Conservation (phyloP, 1,139 yeast species). For the Suhomyces taliae region DNA sequence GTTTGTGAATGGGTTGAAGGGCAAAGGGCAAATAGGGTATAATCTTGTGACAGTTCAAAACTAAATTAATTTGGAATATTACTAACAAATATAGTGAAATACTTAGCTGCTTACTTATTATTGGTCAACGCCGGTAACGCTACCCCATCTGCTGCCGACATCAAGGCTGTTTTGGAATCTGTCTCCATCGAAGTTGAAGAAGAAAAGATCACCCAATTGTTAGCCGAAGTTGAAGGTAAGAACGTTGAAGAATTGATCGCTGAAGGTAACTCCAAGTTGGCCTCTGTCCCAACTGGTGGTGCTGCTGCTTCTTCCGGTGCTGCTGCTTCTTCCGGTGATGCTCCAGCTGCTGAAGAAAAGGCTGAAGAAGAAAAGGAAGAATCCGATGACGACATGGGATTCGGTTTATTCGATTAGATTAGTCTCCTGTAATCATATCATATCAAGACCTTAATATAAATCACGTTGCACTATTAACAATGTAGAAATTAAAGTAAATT, state of each 20-base stretch:
- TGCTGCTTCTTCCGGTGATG: slow-evolving; percentile 70
- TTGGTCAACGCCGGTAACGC: slow-evolving; percentile 67
- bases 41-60: neutral
- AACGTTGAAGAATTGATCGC: slow-evolving; percentile 87
- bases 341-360: slow-evolving; percentile 70
- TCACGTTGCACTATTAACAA: slow-evolving; percentile 6
- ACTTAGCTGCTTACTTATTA: slow-evolving; percentile 70
- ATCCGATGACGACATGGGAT: slow-evolving; percentile 50
- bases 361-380: slow-evolving; percentile 61
- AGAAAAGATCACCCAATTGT: slow-evolving; percentile 78
- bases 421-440: slow-evolving; percentile 7
- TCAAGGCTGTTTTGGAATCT: slow-evolving; percentile 84
- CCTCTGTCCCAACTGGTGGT: slow-evolving; percentile 97
- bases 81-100: slow-evolving; percentile 46
- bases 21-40: no score
- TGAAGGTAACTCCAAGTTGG: slow-evolving; percentile 93
- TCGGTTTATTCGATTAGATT: slow-evolving; percentile 53
- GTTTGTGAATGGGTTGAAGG: no score
- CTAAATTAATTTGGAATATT: neutral
- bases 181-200: slow-evolving; percentile 97
- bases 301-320: slow-evolving; percentile 78
- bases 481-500: neutral
- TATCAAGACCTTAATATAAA: slow-evolving; percentile 10
- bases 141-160: slow-evolving; percentile 89
- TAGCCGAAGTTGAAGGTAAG: slow-evolving; percentile 95